Conservation (phyloP, 805 yeast genomes). For the Kodamaea fukazawae region DNA sequence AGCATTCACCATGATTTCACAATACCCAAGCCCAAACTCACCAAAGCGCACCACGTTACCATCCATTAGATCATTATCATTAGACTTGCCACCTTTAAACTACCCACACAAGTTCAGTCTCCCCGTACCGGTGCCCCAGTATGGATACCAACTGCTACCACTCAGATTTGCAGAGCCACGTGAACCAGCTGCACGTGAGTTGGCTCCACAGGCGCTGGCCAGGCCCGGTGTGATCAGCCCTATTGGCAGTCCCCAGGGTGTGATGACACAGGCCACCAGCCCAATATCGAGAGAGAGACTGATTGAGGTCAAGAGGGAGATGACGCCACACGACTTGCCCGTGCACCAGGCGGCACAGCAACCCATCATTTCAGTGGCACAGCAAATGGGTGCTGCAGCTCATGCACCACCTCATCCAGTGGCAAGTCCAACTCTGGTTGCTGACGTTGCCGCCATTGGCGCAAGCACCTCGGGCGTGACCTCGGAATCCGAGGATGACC, state of each 20-base stretch:
- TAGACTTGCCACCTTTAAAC: constrained; percentile 28
- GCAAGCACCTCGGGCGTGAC: not conserved
- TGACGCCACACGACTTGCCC: not conserved
- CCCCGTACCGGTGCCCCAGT: constrained; percentile 3
- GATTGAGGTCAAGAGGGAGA: no score
- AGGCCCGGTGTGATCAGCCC: not conserved
- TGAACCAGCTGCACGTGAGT: not conserved
- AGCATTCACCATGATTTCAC: constrained; percentile 6
- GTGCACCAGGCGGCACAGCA: not conserved
- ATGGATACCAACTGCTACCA: constrained; percentile 5
- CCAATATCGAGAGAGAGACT: not conserved
- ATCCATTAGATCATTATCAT: constrained; percentile 32
- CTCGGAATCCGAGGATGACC: constrained; percentile 1
- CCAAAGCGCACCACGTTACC: constrained; percentile 24
- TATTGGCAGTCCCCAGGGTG: not conserved
- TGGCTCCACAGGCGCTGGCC: no score
- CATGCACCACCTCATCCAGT: no score
- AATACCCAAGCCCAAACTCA: constrained; percentile 4
- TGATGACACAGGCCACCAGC: constrained; percentile 1
- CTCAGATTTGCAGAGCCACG: not conserved
- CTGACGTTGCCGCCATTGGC: not conserved
- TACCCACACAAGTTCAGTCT: constrained; percentile 3
- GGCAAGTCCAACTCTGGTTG: no score
- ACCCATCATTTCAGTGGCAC: no score
- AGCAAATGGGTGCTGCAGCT: no score